Evolutionary conservation across 73 alveolate genomes (phyloP).

Genomic region (Paramecium sonneborni): DNA sequence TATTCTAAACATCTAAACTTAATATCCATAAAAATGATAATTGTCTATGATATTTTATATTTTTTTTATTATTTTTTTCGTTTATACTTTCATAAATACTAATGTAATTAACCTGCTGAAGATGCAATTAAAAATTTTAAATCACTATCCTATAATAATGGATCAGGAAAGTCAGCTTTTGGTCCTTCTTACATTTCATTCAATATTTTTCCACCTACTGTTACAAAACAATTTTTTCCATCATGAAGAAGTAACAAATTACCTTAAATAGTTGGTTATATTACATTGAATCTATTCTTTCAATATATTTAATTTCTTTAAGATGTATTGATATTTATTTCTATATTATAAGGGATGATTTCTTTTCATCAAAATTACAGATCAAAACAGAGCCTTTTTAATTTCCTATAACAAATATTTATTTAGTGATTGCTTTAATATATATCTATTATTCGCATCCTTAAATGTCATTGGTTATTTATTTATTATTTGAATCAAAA

Average conservation of each 20-base stretch:
- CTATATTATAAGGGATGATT: not conserved
- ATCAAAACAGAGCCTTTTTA: not conserved
- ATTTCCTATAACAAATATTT: not conserved
- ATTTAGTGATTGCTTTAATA: not conserved
- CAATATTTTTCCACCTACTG: not conserved
- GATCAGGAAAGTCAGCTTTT: not conserved
- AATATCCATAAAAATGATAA: not conserved
- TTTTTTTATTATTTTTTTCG: not conserved
- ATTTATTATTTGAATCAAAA: too few relatives aligned
- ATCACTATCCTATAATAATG: not conserved
- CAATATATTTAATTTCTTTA: not conserved
- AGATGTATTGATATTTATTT: not conserved
- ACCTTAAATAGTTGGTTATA: not conserved
- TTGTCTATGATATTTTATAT: not conserved
- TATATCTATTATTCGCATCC: not conserved
- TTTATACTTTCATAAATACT: not conserved
- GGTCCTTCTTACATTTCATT: not conserved
- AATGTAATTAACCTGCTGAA: too few relatives aligned
- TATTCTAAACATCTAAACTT: conserved; percentile 20
- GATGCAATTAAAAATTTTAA: too few relatives aligned
- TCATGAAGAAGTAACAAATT: conserved; percentile 3
- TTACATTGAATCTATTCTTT: not conserved
- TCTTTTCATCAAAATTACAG: not conserved
- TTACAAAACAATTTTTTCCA: not conserved
- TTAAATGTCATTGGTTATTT: not conserved